Evolutionary conservation across 768 basidiomycete species (phyloP).

Genomic region (Pholiota molesta): DNA sequence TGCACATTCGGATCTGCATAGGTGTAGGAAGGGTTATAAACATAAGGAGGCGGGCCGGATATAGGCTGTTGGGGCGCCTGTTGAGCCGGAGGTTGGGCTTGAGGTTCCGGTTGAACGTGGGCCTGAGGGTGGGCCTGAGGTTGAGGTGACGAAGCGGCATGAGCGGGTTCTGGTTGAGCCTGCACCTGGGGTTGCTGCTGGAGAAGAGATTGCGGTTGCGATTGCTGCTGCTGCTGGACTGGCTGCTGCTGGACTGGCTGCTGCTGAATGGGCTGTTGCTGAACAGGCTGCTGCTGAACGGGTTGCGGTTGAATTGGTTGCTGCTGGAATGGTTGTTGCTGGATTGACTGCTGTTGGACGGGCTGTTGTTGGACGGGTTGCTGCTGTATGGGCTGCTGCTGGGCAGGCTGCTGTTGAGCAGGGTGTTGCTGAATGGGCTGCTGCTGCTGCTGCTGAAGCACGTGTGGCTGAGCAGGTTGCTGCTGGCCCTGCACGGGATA

Average conservation of each 20-base stretch:
- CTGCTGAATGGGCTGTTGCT: conserved; percentile 21
- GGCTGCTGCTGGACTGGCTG: conserved; percentile 19
- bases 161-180: conserved; percentile 15
- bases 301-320: conserved; percentile 19
- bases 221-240: conserved; percentile 11
- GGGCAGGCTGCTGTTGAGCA: conserved; percentile 13
- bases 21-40: conserved; percentile 64
- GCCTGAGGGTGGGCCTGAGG: conserved; percentile 22
- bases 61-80: conserved; percentile 28
- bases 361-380: conserved; percentile 19
- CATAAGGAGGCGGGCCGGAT: conserved; percentile 47
- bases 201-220: conserved; percentile 2
- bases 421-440: conserved; percentile 15
- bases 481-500: conserved; percentile 37
- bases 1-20: conserved; percentile 84
- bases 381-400: conserved; percentile 13
- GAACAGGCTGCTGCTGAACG: conserved; percentile 21
- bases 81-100: conserved; percentile 27
- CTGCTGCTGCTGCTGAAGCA: conserved; percentile 14
- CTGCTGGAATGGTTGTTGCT: conserved; percentile 17
- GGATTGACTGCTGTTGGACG: conserved; percentile 17
- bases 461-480: conserved; percentile 17
- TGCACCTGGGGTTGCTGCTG: conserved; percentile 18
- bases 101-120: conserved; percentile 26
- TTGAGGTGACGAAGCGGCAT: conserved; percentile 28